phyloP scores from a whole-genome alignment of 208 protist genomes.

The Angomonas deanei region DNA sequence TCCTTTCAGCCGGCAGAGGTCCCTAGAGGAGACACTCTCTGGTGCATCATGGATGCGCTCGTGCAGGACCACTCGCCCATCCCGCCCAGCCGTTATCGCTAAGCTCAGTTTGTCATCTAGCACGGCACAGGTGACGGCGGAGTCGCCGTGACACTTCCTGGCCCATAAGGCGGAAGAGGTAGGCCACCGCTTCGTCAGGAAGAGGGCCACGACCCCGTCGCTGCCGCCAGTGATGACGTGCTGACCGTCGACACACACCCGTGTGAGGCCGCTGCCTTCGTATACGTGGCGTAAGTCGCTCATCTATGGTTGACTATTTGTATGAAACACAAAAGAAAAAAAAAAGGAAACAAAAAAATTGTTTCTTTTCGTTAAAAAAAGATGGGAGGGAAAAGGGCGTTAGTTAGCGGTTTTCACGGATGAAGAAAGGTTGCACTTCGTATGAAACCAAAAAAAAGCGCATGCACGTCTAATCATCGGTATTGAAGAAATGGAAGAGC shows the following conservation, averaged over 20 bases:
- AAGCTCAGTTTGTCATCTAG: conserved; percentile 42
- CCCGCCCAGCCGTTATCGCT: conserved; percentile 61
- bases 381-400: background rate
- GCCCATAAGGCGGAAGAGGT: conserved; percentile 47
- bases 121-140: conserved; percentile 50
- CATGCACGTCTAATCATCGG: too few species aligned
- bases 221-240: conserved; percentile 61
- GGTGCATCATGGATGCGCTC: conserved; percentile 33
- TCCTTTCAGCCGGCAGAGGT: conserved; percentile 74
- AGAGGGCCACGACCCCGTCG: conserved; percentile 74
- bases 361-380: background rate
- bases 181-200: conserved; percentile 36
- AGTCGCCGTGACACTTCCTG: conserved; percentile 57
- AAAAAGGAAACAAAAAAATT: background rate
- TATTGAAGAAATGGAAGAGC: too few species aligned
- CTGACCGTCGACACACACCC: conserved; percentile 43
- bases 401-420: too few species aligned
- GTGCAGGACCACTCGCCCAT: conserved; percentile 73
- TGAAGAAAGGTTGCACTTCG: too few species aligned
- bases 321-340: background rate
- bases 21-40: conserved; percentile 27
- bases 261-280: conserved; percentile 39
- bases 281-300: conserved; percentile 40
- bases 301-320: conserved; percentile 14
- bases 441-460: too few species aligned